Conservation (phyloP, 495 filamentous ascomycete species). For the Xylaria palmicola region DNA sequence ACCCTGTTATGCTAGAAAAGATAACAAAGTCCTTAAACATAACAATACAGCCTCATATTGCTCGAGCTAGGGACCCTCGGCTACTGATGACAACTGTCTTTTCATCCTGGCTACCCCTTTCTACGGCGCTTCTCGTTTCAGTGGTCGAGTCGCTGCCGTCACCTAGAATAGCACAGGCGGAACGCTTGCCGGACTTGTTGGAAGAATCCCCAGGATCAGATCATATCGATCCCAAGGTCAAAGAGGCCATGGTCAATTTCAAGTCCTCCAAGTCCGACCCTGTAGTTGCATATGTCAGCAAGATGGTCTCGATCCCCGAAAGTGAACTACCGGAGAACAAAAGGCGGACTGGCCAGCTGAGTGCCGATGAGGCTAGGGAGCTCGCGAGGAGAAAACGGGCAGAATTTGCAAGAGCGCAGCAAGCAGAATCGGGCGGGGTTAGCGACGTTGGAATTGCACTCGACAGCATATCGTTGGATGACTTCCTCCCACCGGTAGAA, state of each 20-base stretch:
- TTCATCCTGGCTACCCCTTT: slow-evolving; percentile 86
- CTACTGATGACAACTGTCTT: slow-evolving; percentile 85
- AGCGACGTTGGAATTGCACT: slow-evolving; percentile 34
- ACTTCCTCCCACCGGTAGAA: slow-evolving; percentile 48
- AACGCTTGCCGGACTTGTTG: slow-evolving; percentile 74
- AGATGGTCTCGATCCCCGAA: slow-evolving; percentile 93
- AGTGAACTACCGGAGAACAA: slow-evolving; percentile 84
- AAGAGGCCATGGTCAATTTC: slow-evolving; percentile 78
- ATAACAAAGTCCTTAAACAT: slow-evolving; percentile 91
- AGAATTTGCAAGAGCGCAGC: slow-evolving; percentile 74
- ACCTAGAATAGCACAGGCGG: slow-evolving; percentile 78
- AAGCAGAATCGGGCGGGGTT: slow-evolving; percentile 23
- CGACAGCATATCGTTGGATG: slow-evolving; percentile 45
- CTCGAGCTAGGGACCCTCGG: slow-evolving; percentile 80
- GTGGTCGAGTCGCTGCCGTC: slow-evolving; percentile 91
- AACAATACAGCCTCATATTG: slow-evolving; percentile 75
- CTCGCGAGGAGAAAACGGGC: slow-evolving; percentile 83
- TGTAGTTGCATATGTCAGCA: slow-evolving; percentile 93
- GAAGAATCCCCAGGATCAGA: slow-evolving; percentile 75
- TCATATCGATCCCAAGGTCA: slow-evolving; percentile 64
- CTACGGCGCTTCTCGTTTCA: slow-evolving; percentile 87
- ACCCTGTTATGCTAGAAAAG: slow-evolving; percentile 81
- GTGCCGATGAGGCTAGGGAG: slow-evolving; percentile 85
- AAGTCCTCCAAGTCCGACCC: slow-evolving; percentile 66
- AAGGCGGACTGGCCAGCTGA: slow-evolving; percentile 68